Percentiles rank a stretch among this genome's conserved stretches.
These are phyloP conservation scores for Daldinia vernicosa DNA, from an alignment of 495 filamentous ascomycete genomes.

Conservation along the genomic window DNA sequence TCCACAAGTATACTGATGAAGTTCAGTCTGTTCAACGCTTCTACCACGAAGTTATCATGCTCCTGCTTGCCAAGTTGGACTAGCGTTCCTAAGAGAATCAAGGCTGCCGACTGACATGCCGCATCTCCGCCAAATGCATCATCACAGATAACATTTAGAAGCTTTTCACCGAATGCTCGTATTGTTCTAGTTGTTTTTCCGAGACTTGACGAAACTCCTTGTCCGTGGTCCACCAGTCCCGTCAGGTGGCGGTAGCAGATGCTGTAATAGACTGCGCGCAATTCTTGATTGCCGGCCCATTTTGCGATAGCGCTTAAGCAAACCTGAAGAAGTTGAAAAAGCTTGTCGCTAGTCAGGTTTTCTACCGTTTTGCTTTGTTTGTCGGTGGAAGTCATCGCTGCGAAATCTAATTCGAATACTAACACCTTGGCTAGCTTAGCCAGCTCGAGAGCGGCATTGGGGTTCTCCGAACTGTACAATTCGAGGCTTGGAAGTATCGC, in stretches of 20 bases:
- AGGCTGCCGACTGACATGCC: slow-evolving; percentile 79
- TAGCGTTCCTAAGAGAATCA: slow-evolving; percentile 76
- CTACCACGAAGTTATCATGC: slow-evolving; percentile 74
- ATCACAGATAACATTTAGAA: slow-evolving; percentile 89
- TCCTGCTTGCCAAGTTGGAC: slow-evolving; percentile 73
- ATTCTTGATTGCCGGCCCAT: slow-evolving; percentile 69
- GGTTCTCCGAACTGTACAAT: slow-evolving; percentile 68
- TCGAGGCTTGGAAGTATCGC: slow-evolving; percentile 87
- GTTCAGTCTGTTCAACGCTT: slow-evolving; percentile 82
- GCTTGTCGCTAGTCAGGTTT: slow-evolving; percentile 83
- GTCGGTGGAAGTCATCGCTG: slow-evolving; percentile 48
- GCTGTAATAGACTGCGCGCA: slow-evolving; percentile 86
- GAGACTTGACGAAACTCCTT: slow-evolving; percentile 54
- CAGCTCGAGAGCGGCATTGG: slow-evolving; percentile 73
- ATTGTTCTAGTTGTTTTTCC: slow-evolving; percentile 77
- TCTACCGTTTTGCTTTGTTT: slow-evolving; percentile 63
- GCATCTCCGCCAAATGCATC: slow-evolving; percentile 89
- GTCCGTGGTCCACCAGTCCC: slow-evolving; percentile 68
- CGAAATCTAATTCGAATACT: slow-evolving; percentile 74
- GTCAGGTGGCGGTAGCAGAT: slow-evolving; percentile 86
- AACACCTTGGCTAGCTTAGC: slow-evolving; percentile 80
- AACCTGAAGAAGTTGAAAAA: slow-evolving; percentile 89
- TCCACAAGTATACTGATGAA: slow-evolving; percentile 91
- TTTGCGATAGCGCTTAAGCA: slow-evolving; percentile 77
- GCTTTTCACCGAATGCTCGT: slow-evolving; percentile 75